Percentiles rank a stretch among this genome's conserved stretches.
phyloP scores from a whole-genome alignment of 1,139 yeast species.

The Casaregolazyma suthepensis region DNA sequence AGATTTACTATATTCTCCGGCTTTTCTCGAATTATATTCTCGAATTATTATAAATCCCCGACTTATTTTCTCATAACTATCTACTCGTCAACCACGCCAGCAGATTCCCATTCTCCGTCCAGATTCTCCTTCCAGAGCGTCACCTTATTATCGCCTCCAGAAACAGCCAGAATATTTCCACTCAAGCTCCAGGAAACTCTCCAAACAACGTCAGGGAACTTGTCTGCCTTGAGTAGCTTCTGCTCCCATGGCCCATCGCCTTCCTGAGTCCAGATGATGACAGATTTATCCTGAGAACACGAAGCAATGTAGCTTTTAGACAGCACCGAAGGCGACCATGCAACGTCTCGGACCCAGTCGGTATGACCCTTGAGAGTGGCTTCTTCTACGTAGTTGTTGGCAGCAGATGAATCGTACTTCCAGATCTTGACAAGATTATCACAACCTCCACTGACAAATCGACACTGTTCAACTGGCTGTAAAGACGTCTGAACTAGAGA shows the following conservation, averaged over 20 bases:
- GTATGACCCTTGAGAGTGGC: conserved; percentile 80
- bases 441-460: conserved; percentile 92
- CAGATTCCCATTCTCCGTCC: conserved; percentile 93
- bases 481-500: conserved; percentile 32
- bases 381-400: conserved; percentile 62
- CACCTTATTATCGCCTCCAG: conserved; percentile 94
- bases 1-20: too few relatives aligned
- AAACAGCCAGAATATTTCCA: conserved; percentile 90
- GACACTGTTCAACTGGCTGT: conserved; percentile 29
- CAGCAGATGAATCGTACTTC: conserved; percentile 52
- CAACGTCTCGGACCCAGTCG: conserved; percentile 98
- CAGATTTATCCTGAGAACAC: conserved; percentile 95
- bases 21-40: too few relatives aligned
- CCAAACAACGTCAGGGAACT: conserved; percentile 97
- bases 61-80: neutral
- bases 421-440: conserved; percentile 92
- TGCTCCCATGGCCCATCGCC: conserved; percentile 73
- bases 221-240: conserved; percentile 59
- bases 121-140: conserved; percentile 95
- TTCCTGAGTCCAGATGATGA: conserved; percentile 87
- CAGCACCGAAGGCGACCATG: conserved; percentile 92
- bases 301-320: conserved; percentile 92
- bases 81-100: conserved; percentile 86
- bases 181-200: conserved; percentile 96
- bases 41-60: neutral